These are phyloP conservation scores for Raphidocelis subcapitata DNA, from an alignment of 139 green algal genomes.

Conservation along the genomic window DNA sequence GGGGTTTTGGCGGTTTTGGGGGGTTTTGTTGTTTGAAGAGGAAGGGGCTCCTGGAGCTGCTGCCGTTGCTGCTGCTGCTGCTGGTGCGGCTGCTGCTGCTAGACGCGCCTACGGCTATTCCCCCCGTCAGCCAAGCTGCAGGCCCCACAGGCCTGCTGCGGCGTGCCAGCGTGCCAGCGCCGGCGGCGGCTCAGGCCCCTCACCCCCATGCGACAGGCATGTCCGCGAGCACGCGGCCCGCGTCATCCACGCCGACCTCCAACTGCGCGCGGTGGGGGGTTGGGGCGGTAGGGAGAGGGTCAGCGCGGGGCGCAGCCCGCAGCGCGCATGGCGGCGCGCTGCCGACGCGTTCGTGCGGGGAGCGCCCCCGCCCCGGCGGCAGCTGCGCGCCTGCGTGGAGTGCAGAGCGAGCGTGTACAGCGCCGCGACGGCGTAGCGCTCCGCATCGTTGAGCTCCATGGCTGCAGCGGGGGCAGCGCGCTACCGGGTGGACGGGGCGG, in stretches of 20 bases:
- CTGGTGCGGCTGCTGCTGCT: not conserved
- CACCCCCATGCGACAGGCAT: conserved; percentile 30
- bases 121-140: not conserved
- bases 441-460: conserved; percentile 65
- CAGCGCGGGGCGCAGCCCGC: not conserved
- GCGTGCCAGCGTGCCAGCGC: not conserved
- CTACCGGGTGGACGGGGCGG: too few species aligned
- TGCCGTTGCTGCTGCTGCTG: conserved; percentile 31
- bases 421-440: conserved; percentile 57
- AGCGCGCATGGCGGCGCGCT: not conserved
- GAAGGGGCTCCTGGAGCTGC: conserved; percentile 40
- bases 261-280: conserved; percentile 9
- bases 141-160: not conserved
- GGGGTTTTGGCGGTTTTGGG: not conserved
- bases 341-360: not conserved
- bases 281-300: not conserved
- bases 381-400: conserved; percentile 25
- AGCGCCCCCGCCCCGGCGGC: not conserved
- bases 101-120: not conserved
- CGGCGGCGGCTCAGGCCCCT: too few species aligned
- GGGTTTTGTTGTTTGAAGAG: conserved; percentile 2
- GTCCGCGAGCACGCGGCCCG: conserved; percentile 11
- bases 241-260: conserved; percentile 41
- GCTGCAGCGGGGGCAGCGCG: not conserved
- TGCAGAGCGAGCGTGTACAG: conserved; percentile 77